phyloP scores from a whole-genome alignment of 176 grass and related monocot genomes.

The Oryza meridionalis region DNA sequence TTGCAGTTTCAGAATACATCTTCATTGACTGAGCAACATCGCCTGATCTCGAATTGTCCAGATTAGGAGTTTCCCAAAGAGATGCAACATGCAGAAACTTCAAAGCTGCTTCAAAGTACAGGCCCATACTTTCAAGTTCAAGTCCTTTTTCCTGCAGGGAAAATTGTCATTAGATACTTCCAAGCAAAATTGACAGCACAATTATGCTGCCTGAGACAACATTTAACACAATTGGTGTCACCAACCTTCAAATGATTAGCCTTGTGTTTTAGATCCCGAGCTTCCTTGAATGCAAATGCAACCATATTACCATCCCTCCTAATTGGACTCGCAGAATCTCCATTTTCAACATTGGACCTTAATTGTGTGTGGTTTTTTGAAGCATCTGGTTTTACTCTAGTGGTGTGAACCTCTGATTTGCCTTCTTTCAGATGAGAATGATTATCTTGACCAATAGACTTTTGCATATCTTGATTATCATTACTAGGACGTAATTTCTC shows the following conservation, averaged over 20 bases:
- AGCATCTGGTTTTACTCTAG: constrained; percentile 45
- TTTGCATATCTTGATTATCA: constrained; percentile 48
- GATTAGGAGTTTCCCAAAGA: constrained; percentile 68
- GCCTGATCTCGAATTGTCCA: constrained; percentile 59
- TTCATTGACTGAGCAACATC: constrained; percentile 63
- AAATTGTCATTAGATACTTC: constrained; percentile 40
- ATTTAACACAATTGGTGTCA: constrained; percentile 10
- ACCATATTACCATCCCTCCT: constrained; percentile 60
- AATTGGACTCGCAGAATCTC: constrained; percentile 54
- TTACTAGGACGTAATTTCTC: constrained; percentile 42
- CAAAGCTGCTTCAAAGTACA: constrained; percentile 89
- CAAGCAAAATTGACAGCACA: constrained; percentile 25
- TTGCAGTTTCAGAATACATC: constrained; percentile 91
- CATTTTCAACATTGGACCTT: constrained; percentile 51
- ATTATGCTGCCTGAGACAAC: constrained; percentile 39
- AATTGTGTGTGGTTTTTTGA: constrained; percentile 43
- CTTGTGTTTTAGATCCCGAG: constrained; percentile 78
- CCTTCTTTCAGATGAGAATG: constrained; percentile 51
- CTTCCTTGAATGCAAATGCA: constrained; percentile 73
- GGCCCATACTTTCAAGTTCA: constrained; percentile 63
- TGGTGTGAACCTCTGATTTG: constrained; percentile 38
- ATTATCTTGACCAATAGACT: constrained; percentile 34
- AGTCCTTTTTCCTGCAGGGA: constrained; percentile 62
- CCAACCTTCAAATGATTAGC: constrained; percentile 83
- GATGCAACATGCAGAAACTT: constrained; percentile 83